Conservation (phyloP, 2,329 filamentous ascomycete species). For the Exophiala viscosa region DNA sequence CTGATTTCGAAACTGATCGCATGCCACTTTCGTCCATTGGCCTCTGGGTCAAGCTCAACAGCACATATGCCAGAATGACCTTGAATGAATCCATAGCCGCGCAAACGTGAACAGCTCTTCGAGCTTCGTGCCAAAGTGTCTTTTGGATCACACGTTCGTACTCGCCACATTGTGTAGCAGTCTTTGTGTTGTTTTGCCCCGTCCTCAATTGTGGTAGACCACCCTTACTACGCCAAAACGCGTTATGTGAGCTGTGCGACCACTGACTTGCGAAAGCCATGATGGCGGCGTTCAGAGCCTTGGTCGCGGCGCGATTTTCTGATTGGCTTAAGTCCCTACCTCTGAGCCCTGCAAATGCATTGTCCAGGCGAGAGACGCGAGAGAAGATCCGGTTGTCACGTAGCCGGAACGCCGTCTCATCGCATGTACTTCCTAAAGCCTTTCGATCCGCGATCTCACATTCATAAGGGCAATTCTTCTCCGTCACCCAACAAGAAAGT, state of each 20-base stretch:
- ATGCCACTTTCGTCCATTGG: conserved; percentile 31
- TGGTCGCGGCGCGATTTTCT: conserved; percentile 39
- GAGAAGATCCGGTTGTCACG: conserved; percentile 45
- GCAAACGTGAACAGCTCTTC: conserved; percentile 37
- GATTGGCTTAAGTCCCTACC: conserved; percentile 35
- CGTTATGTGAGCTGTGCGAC: conserved; percentile 26
- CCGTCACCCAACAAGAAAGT: conserved; percentile 23
- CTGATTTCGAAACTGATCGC: not conserved
- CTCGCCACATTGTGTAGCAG: conserved; percentile 17
- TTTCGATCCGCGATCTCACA: conserved; percentile 24
- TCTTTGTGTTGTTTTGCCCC: not conserved
- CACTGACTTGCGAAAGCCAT: conserved; percentile 46
- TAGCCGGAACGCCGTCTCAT: conserved; percentile 43
- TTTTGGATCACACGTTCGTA: conserved; percentile 36
- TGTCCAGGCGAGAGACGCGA: conserved; percentile 42
- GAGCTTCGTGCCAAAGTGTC: conserved; percentile 43
- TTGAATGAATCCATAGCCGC: conserved; percentile 44
- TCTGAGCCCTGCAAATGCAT: conserved; percentile 35
- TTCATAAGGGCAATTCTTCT: conserved; percentile 34
- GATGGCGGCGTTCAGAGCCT: conserved; percentile 41
- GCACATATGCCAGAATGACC: conserved; percentile 44
- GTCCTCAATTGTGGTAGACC: conserved; percentile 11
- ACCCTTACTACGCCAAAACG: conserved; percentile 23
- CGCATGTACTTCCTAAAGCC: conserved; percentile 33
- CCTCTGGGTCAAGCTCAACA: conserved; percentile 45